Percentiles rank a stretch among this genome's conserved stretches.
phyloP scores from a whole-genome alignment of 1,284 basidiomycete genomes.

The Neonothopanus nambi region DNA sequence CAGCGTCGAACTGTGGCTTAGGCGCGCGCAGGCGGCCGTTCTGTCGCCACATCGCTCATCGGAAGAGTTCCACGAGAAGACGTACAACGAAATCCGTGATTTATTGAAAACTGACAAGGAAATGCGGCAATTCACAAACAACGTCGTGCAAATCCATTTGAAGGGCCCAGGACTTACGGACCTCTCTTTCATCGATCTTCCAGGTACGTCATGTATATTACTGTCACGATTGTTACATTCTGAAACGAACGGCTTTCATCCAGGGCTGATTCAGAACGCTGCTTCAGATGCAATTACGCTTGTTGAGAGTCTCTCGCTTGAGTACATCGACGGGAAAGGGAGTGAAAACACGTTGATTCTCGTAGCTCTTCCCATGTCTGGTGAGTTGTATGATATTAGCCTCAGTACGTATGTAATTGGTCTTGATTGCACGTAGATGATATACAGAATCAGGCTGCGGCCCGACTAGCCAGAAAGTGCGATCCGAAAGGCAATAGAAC shows the following conservation, averaged over 20 bases:
- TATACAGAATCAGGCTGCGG: slow-evolving; percentile 62
- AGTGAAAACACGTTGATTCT: slow-evolving; percentile 51
- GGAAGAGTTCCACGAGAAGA: slow-evolving; percentile 36
- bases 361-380: slow-evolving; percentile 62
- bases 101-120: slow-evolving; percentile 21
- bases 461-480: slow-evolving; percentile 49
- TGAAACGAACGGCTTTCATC: slow-evolving; percentile 1
- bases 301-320: slow-evolving; percentile 46
- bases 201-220: slow-evolving; percentile 33
- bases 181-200: slow-evolving; percentile 55
- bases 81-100: slow-evolving; percentile 29
- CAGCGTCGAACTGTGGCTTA: slow-evolving; percentile 52
- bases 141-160: slow-evolving; percentile 46
- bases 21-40: slow-evolving; percentile 60
- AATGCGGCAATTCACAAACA: slow-evolving; percentile 52
- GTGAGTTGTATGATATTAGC: slow-evolving; percentile 32
- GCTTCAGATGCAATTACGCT: slow-evolving; percentile 41
- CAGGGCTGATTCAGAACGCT: slow-evolving; percentile 60
- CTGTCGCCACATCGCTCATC: slow-evolving; percentile 41
- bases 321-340: slow-evolving; percentile 39
- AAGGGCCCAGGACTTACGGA: slow-evolving; percentile 44
- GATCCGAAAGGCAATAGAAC: slow-evolving; percentile 57
- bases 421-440: slow-evolving; percentile 48
- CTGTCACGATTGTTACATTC: background rate
- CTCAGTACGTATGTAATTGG: background rate